A percentile compares a stretch with the other conserved stretches of the same genome.
These are phyloP conservation scores for Colletotrichum scovillei DNA, from an alignment of 2,329 filamentous ascomycete genomes.

Conservation along the genomic window DNA sequence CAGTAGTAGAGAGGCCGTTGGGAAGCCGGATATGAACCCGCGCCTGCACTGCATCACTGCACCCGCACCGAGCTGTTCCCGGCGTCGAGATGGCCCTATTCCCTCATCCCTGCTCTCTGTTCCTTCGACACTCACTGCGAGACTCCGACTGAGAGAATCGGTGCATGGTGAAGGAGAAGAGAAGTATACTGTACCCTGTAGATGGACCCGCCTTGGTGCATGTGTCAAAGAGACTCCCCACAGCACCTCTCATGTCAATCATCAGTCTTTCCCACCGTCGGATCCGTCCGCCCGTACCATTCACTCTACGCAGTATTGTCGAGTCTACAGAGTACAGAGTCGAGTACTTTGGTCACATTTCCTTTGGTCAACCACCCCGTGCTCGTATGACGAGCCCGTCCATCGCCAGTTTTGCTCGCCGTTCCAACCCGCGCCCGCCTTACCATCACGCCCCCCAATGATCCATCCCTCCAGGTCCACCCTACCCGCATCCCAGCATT, in stretches of 20 bases:
- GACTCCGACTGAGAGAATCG: too few species aligned
- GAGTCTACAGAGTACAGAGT: too few species aligned
- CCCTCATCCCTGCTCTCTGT: background rate
- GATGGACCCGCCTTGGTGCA: conserved; percentile 21
- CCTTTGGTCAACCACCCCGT: background rate
- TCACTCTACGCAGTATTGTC: background rate
- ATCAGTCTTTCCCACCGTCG: conserved; percentile 30
- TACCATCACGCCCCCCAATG: conserved; percentile 9
- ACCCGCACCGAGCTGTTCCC: conserved; percentile 3
- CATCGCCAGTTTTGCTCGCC: conserved; percentile 31
- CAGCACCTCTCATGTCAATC: conserved; percentile 34
- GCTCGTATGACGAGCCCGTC: conserved; percentile 31
- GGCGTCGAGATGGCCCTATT: background rate
- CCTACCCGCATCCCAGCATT: conserved; percentile 5
- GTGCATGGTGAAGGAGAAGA: too few species aligned
- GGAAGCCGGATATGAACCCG: background rate
- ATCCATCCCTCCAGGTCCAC: conserved; percentile 11
- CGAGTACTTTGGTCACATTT: conserved; percentile 6
- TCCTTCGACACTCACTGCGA: background rate
- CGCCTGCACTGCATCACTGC: background rate
- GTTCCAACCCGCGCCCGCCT: conserved; percentile 29
- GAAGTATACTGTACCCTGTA: background rate
- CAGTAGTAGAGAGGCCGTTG: background rate
- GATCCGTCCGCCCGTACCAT: conserved; percentile 32
- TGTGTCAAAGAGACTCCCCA: conserved; percentile 27